phyloP scores from a whole-genome alignment of 176 grass and related monocot genomes.

The Bolboschoenus planiculmis region DNA sequence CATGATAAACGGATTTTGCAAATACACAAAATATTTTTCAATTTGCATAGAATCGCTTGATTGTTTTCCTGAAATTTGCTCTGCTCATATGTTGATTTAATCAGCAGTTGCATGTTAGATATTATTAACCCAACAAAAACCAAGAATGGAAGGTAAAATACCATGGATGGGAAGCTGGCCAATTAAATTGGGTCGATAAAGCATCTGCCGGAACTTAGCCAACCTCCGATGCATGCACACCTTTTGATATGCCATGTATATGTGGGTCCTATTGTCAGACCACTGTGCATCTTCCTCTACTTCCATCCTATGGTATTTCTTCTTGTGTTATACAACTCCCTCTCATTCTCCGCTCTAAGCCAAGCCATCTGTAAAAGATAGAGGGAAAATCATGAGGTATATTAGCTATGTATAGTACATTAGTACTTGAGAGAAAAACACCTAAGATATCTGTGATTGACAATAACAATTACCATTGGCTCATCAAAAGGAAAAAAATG shows the following conservation, averaged over 20 bases:
- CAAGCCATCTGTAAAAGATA: not conserved
- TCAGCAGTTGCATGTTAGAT: too few species aligned
- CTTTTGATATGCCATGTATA: not conserved
- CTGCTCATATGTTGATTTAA: too few species aligned
- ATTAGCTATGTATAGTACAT: not conserved
- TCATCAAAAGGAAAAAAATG: not conserved
- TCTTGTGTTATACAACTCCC: slow-evolving; percentile 1
- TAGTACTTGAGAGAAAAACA: too few species aligned
- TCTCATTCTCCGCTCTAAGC: slow-evolving; percentile 4
- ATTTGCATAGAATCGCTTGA: not conserved
- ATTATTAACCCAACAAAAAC: not conserved
- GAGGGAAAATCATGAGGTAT: not conserved
- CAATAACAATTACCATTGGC: not conserved
- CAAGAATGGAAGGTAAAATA: not conserved
- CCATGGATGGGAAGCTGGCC: not conserved
- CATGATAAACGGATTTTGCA: not conserved
- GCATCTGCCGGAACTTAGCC: slow-evolving; percentile 3
- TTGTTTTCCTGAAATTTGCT: not conserved
- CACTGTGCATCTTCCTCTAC: slow-evolving; percentile 8
- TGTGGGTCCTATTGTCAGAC: not conserved
- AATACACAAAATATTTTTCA: not conserved
- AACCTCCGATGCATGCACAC: not conserved
- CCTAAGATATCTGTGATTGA: too few species aligned
- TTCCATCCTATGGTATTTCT: slow-evolving; percentile 7
- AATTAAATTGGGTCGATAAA: not conserved